Conservation (phyloP, 2,329 filamentous ascomycete genomes). For the Penicillium sp. region DNA sequence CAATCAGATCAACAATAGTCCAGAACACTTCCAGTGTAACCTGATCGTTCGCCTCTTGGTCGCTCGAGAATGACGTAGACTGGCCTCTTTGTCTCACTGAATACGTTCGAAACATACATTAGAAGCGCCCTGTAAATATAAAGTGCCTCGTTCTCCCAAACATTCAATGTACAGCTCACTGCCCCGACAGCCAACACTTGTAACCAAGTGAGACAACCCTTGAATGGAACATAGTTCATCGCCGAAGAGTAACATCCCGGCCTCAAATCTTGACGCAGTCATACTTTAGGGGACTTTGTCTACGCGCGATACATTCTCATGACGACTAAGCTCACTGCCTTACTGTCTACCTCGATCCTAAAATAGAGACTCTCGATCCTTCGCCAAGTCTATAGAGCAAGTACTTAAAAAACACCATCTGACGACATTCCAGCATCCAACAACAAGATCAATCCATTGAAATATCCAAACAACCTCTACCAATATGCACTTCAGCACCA, state of each 20-base stretch:
- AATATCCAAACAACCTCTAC: not conserved
- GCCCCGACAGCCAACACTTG: not conserved
- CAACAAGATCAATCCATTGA: not conserved
- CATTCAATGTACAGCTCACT: too few species aligned
- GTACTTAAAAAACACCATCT: not conserved
- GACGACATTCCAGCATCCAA: not conserved
- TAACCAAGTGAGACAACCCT: not conserved
- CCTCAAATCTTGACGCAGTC: not conserved
- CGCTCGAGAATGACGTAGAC: not conserved
- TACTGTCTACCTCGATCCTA: not conserved
- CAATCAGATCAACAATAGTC: not conserved
- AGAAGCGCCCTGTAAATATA: not conserved
- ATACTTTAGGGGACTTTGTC: not conserved
- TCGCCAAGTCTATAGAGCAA: not conserved
- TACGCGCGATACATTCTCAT: not conserved
- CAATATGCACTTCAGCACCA: slow-evolving; percentile 11
- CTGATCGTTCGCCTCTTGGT: not conserved
- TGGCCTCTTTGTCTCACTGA: not conserved
- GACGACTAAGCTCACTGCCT: not conserved
- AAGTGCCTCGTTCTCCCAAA: not conserved
- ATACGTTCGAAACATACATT: not conserved
- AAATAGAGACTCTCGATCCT: not conserved
- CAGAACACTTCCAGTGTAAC: not conserved
- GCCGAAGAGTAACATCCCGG: not conserved
- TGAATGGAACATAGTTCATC: not conserved